These are phyloP conservation scores for Fusarium decemcellulare DNA, from an alignment of 2,329 filamentous ascomycete species.

Conservation along the genomic window DNA sequence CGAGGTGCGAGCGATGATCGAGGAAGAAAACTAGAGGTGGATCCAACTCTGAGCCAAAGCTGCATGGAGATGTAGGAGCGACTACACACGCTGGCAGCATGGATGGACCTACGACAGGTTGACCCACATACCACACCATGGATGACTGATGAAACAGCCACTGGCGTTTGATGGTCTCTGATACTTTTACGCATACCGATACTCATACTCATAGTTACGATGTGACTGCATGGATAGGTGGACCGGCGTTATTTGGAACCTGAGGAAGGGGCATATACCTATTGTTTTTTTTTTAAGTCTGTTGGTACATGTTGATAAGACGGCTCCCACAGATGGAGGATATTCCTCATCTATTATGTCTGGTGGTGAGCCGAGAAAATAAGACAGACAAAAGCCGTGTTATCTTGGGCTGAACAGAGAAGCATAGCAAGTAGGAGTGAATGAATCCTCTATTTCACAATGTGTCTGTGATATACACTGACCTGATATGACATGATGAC, in stretches of 20 bases:
- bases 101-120: constrained; percentile 32
- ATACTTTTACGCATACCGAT: constrained; percentile 35
- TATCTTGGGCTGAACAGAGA: constrained; percentile 11
- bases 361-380: constrained; percentile 12
- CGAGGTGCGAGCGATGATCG: constrained; percentile 66
- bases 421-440: constrained; percentile 26
- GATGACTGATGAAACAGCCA: constrained; percentile 35
- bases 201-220: constrained; percentile 39
- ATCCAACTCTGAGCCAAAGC: not conserved
- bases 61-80: not conserved
- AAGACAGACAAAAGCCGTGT: constrained; percentile 35
- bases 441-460: constrained; percentile 18
- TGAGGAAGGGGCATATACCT: constrained; percentile 46
- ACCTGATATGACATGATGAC: too few relatives aligned
- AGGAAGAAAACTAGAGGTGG: constrained; percentile 57
- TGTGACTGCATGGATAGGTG: constrained; percentile 42
- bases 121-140: constrained; percentile 8
- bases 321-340: constrained; percentile 9
- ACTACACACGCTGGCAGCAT: constrained; percentile 25
- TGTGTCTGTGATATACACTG: not conserved
- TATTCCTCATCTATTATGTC: constrained; percentile 12
- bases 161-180: constrained; percentile 42
- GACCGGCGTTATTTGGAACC: constrained; percentile 41
- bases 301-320: constrained; percentile 20
- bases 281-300: constrained; percentile 37